Percentiles rank a stretch among this genome's conserved stretches.
These are phyloP conservation scores for Chaetomiaceae sp. DNA, from an alignment of 2,329 filamentous ascomycete species.

Conservation along the genomic window DNA sequence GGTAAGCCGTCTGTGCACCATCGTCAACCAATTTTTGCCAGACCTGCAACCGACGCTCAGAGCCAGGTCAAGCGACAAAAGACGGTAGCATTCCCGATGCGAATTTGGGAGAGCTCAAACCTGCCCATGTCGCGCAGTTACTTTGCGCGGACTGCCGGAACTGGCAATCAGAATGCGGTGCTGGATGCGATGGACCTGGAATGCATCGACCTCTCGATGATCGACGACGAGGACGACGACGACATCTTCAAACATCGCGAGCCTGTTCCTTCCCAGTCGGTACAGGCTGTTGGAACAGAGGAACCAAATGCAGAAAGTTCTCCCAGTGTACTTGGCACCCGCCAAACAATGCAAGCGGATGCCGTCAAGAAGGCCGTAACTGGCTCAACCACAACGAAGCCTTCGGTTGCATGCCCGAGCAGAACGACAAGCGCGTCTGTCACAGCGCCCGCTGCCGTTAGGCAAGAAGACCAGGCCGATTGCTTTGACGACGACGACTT, in stretches of 20 bases:
- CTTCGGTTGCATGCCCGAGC: too few relatives aligned
- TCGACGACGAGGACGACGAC: slow-evolving; percentile 9
- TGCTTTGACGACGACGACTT: slow-evolving; percentile 1
- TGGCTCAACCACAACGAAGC: too few relatives aligned
- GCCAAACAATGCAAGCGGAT: too few relatives aligned
- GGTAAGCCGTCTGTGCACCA: neutral
- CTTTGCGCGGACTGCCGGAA: neutral
- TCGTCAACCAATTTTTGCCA: neutral
- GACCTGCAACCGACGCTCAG: neutral
- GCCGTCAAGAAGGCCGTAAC: neutral
- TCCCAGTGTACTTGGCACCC: neutral
- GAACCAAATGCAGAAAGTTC: neutral
- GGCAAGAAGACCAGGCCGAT: neutral
- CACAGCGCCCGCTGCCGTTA: too few relatives aligned
- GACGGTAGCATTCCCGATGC: neutral
- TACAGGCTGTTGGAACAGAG: neutral
- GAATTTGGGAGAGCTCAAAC: too few relatives aligned
- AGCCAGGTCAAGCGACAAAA: slow-evolving; percentile 1
- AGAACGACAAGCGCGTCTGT: too few relatives aligned
- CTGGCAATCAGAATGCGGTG: neutral
- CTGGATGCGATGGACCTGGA: slow-evolving; percentile 11
- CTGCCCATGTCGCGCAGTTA: too few relatives aligned
- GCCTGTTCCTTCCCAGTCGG: too few relatives aligned
- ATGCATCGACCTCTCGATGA: slow-evolving; percentile 14
- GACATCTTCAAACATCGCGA: neutral